Percentiles rank a stretch among this genome's conserved stretches.
Evolutionary conservation across 2,329 filamentous ascomycete species (phyloP).

Genomic region (Scedosporium aurantiacum): DNA sequence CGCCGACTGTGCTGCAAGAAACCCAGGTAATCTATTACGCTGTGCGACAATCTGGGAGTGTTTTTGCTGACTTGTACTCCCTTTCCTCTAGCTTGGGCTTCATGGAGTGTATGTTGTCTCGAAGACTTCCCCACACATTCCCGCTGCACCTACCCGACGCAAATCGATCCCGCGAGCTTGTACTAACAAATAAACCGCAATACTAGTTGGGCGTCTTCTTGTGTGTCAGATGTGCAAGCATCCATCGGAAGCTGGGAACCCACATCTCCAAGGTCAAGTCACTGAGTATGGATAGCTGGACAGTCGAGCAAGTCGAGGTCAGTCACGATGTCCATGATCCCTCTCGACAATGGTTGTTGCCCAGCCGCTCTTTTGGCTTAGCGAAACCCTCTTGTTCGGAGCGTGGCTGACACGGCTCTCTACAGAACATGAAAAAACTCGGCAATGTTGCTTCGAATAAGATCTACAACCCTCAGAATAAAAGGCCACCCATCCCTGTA

Average conservation of each 20-base stretch:
- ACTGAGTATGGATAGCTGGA: slow-evolving; percentile 96
- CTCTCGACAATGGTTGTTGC: neutral
- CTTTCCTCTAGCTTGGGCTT: slow-evolving; percentile 66
- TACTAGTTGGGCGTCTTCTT: slow-evolving; percentile 84
- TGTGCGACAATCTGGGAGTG: neutral
- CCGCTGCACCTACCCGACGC: neutral
- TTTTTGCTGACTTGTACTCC: slow-evolving; percentile 15
- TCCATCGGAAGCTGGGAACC: slow-evolving; percentile 93
- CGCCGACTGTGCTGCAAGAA: slow-evolving; percentile 83
- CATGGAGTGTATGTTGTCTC: slow-evolving; percentile 67
- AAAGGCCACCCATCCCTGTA: slow-evolving; percentile 72
- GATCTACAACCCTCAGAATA: slow-evolving; percentile 76
- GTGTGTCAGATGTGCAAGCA: slow-evolving; percentile 91
- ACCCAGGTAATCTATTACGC: slow-evolving; percentile 55
- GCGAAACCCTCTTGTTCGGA: neutral
- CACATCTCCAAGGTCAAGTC: slow-evolving; percentile 99
- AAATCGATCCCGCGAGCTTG: neutral
- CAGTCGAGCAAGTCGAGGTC: slow-evolving; percentile 91
- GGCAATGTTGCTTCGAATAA: slow-evolving; percentile 82
- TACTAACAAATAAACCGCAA: neutral
- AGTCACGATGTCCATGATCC: slow-evolving; percentile 18
- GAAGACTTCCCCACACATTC: neutral
- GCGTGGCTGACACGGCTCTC: neutral
- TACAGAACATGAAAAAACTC: slow-evolving; percentile 83
- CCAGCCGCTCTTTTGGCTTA: neutral